Conservation (phyloP, 75 land plant genomes). For the Selaginella moellendorffii region DNA sequence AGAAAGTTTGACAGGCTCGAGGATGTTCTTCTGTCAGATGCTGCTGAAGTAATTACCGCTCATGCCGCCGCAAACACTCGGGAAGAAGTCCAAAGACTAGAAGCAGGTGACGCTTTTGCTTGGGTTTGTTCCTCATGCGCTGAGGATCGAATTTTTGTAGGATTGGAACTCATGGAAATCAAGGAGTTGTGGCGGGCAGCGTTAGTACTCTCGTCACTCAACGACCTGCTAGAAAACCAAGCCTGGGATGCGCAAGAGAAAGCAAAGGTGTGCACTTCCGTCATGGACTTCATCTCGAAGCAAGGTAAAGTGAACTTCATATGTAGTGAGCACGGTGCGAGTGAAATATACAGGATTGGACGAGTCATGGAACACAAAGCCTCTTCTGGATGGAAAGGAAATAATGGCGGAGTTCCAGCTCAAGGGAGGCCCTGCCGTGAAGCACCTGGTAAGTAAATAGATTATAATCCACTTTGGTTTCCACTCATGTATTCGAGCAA, state of each 20-base stretch:
- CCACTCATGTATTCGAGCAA: too few species aligned
- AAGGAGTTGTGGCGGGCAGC: constrained; percentile 71
- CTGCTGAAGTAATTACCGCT: constrained; percentile 9
- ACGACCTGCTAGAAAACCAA: constrained; percentile 15
- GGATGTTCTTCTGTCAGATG: constrained; percentile 18
- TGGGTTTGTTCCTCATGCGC: background rate
- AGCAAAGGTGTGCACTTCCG: constrained; percentile 22
- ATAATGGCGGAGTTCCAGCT: constrained; percentile 61
- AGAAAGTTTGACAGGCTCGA: constrained; percentile 38
- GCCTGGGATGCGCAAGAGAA: constrained; percentile 19
- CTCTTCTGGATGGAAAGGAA: constrained; percentile 65
- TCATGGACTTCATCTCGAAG: constrained; percentile 15
- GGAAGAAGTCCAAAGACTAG: constrained; percentile 33
- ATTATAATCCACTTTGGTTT: too few species aligned
- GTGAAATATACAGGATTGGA: constrained; percentile 86
- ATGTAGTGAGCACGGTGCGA: too few species aligned
- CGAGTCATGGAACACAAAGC: constrained; percentile 61
- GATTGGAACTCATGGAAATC: constrained; percentile 43
- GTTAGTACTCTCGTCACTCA: constrained; percentile 36
- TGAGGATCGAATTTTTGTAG: constrained; percentile 14
- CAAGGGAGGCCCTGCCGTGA: constrained; percentile 47
- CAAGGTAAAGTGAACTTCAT: constrained; percentile 12
- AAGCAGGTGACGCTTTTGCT: constrained; percentile 33
- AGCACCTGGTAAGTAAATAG: constrained; percentile 81
- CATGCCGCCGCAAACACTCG: constrained; percentile 20